Evolutionary conservation across 495 filamentous ascomycete genomes (phyloP), one percentile per base, ranked within the genome.

Genomic region (Xylaria cubensis): DNA sequence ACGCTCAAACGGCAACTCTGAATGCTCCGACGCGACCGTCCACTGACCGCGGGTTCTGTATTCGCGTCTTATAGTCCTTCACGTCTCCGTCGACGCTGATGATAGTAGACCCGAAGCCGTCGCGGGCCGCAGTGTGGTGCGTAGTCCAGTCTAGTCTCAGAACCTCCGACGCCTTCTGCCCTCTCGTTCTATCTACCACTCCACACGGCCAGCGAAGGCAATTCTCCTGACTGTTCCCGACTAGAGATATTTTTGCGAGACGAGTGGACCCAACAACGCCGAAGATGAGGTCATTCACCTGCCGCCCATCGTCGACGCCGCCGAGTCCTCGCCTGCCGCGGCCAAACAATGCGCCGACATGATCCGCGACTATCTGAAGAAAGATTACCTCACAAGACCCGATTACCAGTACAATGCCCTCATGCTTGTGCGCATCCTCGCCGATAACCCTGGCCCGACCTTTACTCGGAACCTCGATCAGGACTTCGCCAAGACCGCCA

Each of bases 351-450:
- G 92, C 69, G 92, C 93, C 55, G 78, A 86, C 68, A 83, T 90
- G 69, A 93, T 98, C 77, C 91, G 93, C 77, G 95, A 94, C 77
- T 94, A 92, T 77, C 86, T 99, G 53, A 86, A 88, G 50, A 88
- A 87, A 51, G 92, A 95, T 58, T 87, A 91, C 78, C 72, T 80
- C 73, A 79, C 83, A 34, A 83, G 86, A 42, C 89, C 90, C 24
- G 88, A 92, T 70, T 88, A 90, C 50, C 96, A 98, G 82, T 98
- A 97, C 85, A 98, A 98, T 84, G 92, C 92, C 65, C 92, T 98
- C 75, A 99, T 98, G 97, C 86, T 99, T 63, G 88, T 95, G 68
- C 91, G 96, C 51, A 99, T 99, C 77, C 85, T 99, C 44, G 85
- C 88, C 68, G 95, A 98, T 79, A 98, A 99, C 80, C 96, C 96